Conservation (phyloP, 116 monocot species). For the Thalassia testudinum region DNA sequence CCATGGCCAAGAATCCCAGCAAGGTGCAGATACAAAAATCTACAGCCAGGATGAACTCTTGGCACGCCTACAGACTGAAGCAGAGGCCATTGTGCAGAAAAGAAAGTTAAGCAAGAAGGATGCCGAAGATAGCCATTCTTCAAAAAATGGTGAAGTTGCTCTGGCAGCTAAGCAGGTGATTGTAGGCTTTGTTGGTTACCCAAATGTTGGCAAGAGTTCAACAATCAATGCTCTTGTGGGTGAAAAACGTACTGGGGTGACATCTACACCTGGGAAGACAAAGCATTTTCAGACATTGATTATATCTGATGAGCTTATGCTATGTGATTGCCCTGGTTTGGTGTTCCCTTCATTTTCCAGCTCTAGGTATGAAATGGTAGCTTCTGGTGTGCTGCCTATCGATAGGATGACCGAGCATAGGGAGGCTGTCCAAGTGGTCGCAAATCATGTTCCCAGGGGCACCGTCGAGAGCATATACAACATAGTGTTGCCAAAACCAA, state of each 20-base stretch:
- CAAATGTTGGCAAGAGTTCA: conserved; percentile 97
- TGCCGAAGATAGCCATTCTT: neutral
- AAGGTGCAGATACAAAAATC: conserved; percentile 48
- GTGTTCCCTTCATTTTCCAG: conserved; percentile 99
- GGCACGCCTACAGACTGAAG: conserved; percentile 67
- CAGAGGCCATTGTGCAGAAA: conserved; percentile 36
- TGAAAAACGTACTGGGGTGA: conserved; percentile 75
- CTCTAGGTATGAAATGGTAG: conserved; percentile 92
- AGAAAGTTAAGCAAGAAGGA: conserved; percentile 10
- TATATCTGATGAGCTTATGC: conserved; percentile 72
- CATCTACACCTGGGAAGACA: conserved; percentile 95
- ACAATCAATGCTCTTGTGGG: conserved; percentile 96
- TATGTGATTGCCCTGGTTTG: conserved; percentile 94
- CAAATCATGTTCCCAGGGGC: conserved; percentile 48
- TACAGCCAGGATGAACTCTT: conserved; percentile 72
- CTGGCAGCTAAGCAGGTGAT: conserved; percentile 35
- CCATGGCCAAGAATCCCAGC: conserved; percentile 8
- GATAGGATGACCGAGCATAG: conserved; percentile 79
- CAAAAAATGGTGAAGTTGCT: conserved; percentile 4
- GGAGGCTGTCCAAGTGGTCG: conserved; percentile 82
- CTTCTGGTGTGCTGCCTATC: conserved; percentile 84
- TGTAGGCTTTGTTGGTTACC: conserved; percentile 97
- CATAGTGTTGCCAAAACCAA: conserved; percentile 70
- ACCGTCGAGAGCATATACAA: conserved; percentile 54
- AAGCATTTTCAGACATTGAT: conserved; percentile 98